Base-by-base conservation (phyloP, 2,329 filamentous ascomycete species). In the Epicoccum nigrum region DNA sequence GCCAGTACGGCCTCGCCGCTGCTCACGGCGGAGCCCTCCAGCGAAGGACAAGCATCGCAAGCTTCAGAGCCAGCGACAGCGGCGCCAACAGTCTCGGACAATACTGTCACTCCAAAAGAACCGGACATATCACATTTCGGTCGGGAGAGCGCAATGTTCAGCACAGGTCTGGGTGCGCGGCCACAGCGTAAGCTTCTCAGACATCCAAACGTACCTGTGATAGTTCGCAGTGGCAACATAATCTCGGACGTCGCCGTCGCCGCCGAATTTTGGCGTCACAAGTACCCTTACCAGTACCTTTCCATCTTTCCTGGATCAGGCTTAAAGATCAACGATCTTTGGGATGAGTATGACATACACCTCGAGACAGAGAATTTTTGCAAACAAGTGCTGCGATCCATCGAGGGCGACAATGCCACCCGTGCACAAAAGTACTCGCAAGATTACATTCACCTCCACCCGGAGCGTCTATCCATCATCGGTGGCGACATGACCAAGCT, bases 301-400 rank as follows among this genome's bases (percentile, higher is more conserved):
- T 58, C 59, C 40, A 65, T 72, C 41, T 68, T 70, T 30, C 66
- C 68, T 4, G 40, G 52, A 7, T 43, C 55, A 32, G 57, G 55
- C 7, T 71, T 61, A 60, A 48, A 39, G 6, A 64, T 72, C 8
- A 25, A 58, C 23, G 71, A 74, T 43, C 59, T 73, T 7, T 74
- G 69, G 65, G 71, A 74, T 37, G 51, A 54, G 7, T 35, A 54
- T 49, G 71, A 74, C 30, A 66, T 74, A 17, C 61, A 69, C 27
- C n/a, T 68, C 7, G 64, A 73, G n/a, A 54, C 57, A 2, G 50
- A 56, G 9, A n/a, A 31, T 1, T 71, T 69, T 35, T 67, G 69
- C 32, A 31, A 58, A n/a, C 46, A 64, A 32, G 60, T 69, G 4
- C 55, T 74, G 13, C 42, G 43, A 4, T 65, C 64, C 56, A 66